Conservation (phyloP, 148 eudicot species). For the Camellia granthamiana region DNA sequence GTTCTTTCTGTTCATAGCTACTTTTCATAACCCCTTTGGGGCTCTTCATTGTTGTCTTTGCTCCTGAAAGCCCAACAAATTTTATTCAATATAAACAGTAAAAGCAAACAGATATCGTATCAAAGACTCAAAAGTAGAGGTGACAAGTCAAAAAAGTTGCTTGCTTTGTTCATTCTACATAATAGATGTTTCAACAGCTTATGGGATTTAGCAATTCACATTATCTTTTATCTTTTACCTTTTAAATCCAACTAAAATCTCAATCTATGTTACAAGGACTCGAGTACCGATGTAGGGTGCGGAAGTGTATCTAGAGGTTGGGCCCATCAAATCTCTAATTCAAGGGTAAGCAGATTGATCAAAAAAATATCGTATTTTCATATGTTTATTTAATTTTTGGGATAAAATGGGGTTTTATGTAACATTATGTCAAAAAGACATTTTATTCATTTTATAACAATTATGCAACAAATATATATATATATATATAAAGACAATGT, state of each 20-base stretch:
- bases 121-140: not conserved
- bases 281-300: too few relatives aligned
- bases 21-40: constrained; percentile 46
- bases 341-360: too few relatives aligned
- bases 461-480: too few relatives aligned
- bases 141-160: not conserved
- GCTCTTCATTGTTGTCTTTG: constrained; percentile 43
- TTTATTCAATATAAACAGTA: not conserved
- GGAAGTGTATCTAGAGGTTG: too few relatives aligned
- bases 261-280: not conserved
- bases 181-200: not conserved
- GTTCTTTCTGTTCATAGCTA: constrained; percentile 42
- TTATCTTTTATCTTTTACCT: not conserved
- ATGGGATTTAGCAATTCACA: not conserved
- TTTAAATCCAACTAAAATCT: not conserved
- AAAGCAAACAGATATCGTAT: not conserved
- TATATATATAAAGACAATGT: too few relatives aligned
- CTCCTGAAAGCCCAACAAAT: constrained; percentile 35
- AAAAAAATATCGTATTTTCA: too few relatives aligned
- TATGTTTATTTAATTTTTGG: too few relatives aligned
- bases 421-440: too few relatives aligned
- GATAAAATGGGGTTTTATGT: too few relatives aligned
- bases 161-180: not conserved
- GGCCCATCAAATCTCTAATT: too few relatives aligned
- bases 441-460: too few relatives aligned